Conservation (phyloP, 176 grass and related monocot species). For the Rhynchospora breviuscula region DNA sequence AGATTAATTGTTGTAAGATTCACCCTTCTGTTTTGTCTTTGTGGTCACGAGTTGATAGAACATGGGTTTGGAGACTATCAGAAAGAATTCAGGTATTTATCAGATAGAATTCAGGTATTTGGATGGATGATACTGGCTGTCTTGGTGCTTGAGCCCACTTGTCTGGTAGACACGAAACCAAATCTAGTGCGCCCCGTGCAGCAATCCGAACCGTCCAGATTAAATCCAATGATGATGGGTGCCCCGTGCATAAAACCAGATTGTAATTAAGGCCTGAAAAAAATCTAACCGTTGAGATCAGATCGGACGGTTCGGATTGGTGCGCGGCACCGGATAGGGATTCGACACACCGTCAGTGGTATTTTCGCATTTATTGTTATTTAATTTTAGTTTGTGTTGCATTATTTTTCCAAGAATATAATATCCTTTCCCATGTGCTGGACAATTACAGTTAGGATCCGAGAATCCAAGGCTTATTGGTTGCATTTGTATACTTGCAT, state of each 20-base stretch:
- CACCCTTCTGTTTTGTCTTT: background rate
- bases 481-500: background rate
- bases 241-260: too few species aligned
- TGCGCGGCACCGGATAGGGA: too few species aligned
- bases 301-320: too few species aligned
- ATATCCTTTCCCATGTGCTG: slow-evolving; percentile 8
- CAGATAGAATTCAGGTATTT: background rate
- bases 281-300: too few species aligned
- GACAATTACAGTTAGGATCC: slow-evolving; percentile 8
- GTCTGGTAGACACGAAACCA: background rate
- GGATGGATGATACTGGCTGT: background rate
- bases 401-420: background rate
- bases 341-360: background rate
- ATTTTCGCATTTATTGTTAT: background rate
- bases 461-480: slow-evolving; percentile 8
- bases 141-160: background rate
- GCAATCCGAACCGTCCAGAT: too few species aligned
- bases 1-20: background rate
- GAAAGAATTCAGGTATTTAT: background rate
- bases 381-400: background rate
- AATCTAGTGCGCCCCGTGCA: too few species aligned
- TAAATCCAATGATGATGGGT: too few species aligned
- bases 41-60: background rate
- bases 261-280: too few species aligned
- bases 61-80: background rate